phyloP scores from a whole-genome alignment of 495 filamentous ascomycete genomes.

The Aspergillus ellipticus region DNA sequence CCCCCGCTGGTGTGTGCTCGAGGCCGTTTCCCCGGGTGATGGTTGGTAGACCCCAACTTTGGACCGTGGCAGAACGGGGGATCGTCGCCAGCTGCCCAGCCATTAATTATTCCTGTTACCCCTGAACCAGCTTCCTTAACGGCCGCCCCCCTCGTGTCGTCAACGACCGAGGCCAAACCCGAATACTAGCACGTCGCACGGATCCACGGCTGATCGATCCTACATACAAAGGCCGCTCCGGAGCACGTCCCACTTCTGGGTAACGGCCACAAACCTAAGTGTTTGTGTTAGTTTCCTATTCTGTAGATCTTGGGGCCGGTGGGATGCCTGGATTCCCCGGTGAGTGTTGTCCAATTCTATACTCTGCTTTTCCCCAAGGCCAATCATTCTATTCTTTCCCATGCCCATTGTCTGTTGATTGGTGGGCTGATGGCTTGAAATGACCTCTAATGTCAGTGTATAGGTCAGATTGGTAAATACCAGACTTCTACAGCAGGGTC shows the following conservation, averaged over 20 bases:
- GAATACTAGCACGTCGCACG: conserved; percentile 9
- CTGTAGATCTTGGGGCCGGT: conserved; percentile 9
- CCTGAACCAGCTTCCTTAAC: conserved; percentile 22
- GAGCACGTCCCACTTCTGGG: conserved; percentile 1
- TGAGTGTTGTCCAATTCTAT: background rate
- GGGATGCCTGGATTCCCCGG: conserved; percentile 3
- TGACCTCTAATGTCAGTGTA: conserved; percentile 6
- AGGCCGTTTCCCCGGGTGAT: conserved; percentile 10
- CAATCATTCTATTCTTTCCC: background rate
- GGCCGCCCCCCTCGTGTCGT: background rate
- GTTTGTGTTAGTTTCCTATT: conserved; percentile 12
- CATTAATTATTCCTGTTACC: conserved; percentile 6
- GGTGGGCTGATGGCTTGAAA: background rate
- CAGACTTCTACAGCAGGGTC: conserved; percentile 5
- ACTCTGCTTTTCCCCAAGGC: background rate
- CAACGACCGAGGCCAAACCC: conserved; percentile 21
- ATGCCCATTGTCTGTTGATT: background rate
- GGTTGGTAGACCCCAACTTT: conserved; percentile 11
- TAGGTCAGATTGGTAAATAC: conserved; percentile 1
- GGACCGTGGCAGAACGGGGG: conserved; percentile 11
- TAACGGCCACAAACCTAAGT: conserved; percentile 4
- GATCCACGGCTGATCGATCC: conserved; percentile 20
- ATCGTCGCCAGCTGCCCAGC: conserved; percentile 9
- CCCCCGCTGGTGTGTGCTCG: background rate
- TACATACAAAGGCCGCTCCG: conserved; percentile 9